Base-by-base conservation (phyloP, 805 yeast genomes). In the Zygotorulaspora sp. region DNA sequence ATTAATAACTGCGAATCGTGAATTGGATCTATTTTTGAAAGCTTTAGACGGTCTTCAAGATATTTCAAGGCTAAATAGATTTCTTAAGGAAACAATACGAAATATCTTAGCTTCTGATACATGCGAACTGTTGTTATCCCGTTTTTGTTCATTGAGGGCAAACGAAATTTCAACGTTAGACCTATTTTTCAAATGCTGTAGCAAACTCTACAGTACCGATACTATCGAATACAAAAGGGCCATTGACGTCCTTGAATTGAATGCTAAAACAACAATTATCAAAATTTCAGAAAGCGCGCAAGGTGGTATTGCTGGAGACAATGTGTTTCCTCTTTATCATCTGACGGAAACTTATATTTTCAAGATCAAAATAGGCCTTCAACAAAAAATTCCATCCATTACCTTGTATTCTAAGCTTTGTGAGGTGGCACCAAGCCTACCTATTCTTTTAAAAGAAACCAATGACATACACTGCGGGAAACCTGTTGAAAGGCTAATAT, bases 11-110 rank as follows among this genome's bases (percentile, higher is more conserved):
- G 24, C 42, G 20, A 16, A 26, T 7, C 27, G 42, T 16, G 10
- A 36, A 5, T 44, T 49, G 31, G 40, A 44, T 15, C 35, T 58
- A 14, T 49, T 47, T 35, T 32, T 45, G 6, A 47, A 41, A 34
- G 50, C 49, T n/a, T 49, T 44, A 16, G 44, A 44, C 26, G 41
- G 39, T 8, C 26, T 43, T 7, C 10, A 18, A 5, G 29, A 35
- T 29, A 47, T 47, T 22, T 35, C 43, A 6, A 27, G 13, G 3
- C 20, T 57, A 17, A 57, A 52, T 11, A 35, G 30, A 23, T 42
- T 41, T 17, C 20, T 43, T 9, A 32, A 37, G 15, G 39, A 33
- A 11, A 38, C 37, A 10, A 17, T 38, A 6, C 29, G 25, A 16
- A 12, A 15, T 6, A 30, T 20, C 5, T 45, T 45, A 25, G 36